A percentile compares a stretch with the other conserved stretches of the same genome.
Conservation (phyloP, 768 basidiomycete genomes). For the button mushroom (Agaricus bisporus) region DNA sequence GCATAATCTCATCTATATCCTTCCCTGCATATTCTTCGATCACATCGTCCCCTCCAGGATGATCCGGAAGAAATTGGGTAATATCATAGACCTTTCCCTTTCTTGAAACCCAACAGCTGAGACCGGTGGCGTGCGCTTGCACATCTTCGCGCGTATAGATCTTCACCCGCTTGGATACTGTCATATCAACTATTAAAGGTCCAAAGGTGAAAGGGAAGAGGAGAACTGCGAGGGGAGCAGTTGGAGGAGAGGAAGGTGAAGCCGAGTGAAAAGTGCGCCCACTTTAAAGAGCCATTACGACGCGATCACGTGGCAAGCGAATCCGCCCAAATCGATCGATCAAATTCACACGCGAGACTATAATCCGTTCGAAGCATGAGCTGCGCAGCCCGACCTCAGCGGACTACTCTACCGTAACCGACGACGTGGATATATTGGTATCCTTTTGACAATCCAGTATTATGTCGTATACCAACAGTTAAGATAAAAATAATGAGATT, state of each 20-base stretch:
- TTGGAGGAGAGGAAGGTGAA: constrained; percentile 1
- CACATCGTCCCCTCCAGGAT: constrained; percentile 93
- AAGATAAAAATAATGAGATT: no score
- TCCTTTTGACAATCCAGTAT: no score
- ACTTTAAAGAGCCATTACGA: not conserved
- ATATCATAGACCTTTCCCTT: constrained; percentile 88
- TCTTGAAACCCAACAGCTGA: constrained; percentile 80
- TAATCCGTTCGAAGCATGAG: no score
- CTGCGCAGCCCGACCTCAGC: no score
- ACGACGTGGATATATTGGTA: no score
- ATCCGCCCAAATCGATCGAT: not conserved
- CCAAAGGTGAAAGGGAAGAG: not conserved
- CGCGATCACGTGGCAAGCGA: no score
- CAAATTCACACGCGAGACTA: no score
- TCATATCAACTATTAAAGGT: not conserved
- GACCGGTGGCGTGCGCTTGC: constrained; percentile 46
- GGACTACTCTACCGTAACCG: no score
- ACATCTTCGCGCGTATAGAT: constrained; percentile 78
- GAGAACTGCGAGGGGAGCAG: not conserved
- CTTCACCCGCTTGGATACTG: constrained; percentile 62
- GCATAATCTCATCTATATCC: constrained; percentile 80
- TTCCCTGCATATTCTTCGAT: constrained; percentile 78
- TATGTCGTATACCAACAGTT: no score
- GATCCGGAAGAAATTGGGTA: constrained; percentile 76
- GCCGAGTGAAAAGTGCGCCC: constrained; percentile 5